Conservation (phyloP, 2,329 filamentous ascomycete genomes). For the Colletotrichum phormii region DNA sequence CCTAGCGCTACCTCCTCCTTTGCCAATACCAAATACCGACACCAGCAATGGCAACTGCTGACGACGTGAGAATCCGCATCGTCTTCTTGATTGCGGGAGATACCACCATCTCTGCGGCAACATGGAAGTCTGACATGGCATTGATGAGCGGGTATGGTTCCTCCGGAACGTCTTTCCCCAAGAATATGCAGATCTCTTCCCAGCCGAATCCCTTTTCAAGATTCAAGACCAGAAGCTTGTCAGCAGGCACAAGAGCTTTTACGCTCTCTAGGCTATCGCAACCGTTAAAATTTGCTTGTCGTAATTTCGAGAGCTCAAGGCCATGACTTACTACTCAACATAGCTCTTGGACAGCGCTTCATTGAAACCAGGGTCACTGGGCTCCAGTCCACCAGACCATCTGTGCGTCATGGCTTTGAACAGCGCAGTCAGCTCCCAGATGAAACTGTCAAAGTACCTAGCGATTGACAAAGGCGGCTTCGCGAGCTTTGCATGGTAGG, state of each 20-base stretch:
- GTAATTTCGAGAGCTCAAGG: neutral
- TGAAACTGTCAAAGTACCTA: slow-evolving; percentile 29
- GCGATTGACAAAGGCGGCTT: slow-evolving; percentile 30
- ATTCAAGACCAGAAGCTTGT: slow-evolving; percentile 44
- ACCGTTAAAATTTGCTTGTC: neutral
- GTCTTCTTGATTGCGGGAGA: slow-evolving; percentile 31
- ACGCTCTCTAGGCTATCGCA: slow-evolving; percentile 40
- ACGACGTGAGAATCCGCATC: slow-evolving; percentile 12
- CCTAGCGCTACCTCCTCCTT: neutral
- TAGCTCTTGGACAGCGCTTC: slow-evolving; percentile 28
- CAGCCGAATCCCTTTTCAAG: slow-evolving; percentile 51
- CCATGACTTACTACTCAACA: slow-evolving; percentile 13
- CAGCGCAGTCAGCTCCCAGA: slow-evolving; percentile 26
- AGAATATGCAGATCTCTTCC: slow-evolving; percentile 49
- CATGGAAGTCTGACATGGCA: slow-evolving; percentile 33
- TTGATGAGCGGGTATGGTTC: slow-evolving; percentile 42
- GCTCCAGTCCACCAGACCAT: slow-evolving; percentile 30
- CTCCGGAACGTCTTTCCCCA: slow-evolving; percentile 45
- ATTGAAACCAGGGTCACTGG: slow-evolving; percentile 3
- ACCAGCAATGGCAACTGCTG: slow-evolving; percentile 9
- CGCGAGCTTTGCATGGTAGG: slow-evolving; percentile 29
- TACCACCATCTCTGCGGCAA: slow-evolving; percentile 29
- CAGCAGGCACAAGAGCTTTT: slow-evolving; percentile 40
- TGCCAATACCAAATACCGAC: slow-evolving; percentile 28
- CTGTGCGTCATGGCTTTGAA: slow-evolving; percentile 26